Conservation (phyloP, 306 rosid species). For the Begonia peltatifolia region DNA sequence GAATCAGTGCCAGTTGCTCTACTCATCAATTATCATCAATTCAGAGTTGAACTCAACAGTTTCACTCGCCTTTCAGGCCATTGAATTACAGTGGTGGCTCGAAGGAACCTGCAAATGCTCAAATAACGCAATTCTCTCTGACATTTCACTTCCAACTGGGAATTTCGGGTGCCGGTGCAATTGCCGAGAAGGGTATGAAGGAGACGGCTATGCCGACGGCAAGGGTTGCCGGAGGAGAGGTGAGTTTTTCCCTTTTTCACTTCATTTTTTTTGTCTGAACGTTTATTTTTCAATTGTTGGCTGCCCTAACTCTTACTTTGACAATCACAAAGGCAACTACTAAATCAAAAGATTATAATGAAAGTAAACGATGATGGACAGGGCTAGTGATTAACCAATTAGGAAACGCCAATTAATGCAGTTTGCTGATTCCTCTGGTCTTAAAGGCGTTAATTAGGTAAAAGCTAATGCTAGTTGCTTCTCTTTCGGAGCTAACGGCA, state of each 20-base stretch:
- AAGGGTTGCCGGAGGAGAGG: conserved; percentile 51
- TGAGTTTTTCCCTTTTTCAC: conserved; percentile 17
- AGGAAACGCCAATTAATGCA: too few relatives aligned
- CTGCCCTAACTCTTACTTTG: too few relatives aligned
- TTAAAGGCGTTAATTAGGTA: too few relatives aligned
- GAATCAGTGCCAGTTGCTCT: conserved; percentile 27
- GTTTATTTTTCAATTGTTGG: too few relatives aligned
- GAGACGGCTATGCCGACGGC: conserved; percentile 48
- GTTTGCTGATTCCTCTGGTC: too few relatives aligned
- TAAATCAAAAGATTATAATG: too few relatives aligned
- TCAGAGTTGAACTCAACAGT: conserved; percentile 11
- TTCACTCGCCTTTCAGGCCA: conserved; percentile 30
- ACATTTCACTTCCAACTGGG: not conserved
- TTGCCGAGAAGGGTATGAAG: conserved; percentile 34
- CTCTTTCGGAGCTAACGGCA: too few relatives aligned
- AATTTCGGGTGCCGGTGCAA: conserved; percentile 34
- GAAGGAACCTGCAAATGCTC: conserved; percentile 17
- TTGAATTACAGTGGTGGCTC: conserved; percentile 83
- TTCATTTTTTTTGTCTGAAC: too few relatives aligned
- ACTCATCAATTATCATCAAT: conserved; percentile 31
- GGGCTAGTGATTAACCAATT: too few relatives aligned
- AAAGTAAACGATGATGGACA: too few relatives aligned
- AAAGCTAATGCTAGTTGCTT: too few relatives aligned
- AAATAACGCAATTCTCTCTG: conserved; percentile 7
- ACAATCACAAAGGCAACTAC: too few relatives aligned